phyloP scores from a whole-genome alignment of 495 filamentous ascomycete genomes.

The Lepidopterella palustris region DNA sequence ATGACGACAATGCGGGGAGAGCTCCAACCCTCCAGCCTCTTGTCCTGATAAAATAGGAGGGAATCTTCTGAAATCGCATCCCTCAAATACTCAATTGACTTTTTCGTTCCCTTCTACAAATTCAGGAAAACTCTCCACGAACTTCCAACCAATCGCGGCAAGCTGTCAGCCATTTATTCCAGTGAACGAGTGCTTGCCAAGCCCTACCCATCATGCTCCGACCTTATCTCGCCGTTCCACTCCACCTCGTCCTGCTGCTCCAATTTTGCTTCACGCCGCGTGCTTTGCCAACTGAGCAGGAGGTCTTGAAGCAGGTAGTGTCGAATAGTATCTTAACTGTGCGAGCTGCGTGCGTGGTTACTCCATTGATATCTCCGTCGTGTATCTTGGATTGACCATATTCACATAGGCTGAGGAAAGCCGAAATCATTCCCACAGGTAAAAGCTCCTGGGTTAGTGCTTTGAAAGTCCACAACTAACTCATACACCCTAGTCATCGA shows the following conservation, averaged over 20 bases:
- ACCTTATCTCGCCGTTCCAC: neutral
- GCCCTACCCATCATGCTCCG: neutral
- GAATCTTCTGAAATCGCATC: neutral
- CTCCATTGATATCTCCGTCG: neutral
- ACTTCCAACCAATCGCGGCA: neutral
- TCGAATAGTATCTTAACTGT: conserved; percentile 11
- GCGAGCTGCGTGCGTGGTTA: conserved; percentile 22
- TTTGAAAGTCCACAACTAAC: conserved; percentile 12
- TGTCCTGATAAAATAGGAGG: no score
- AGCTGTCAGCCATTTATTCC: neutral
- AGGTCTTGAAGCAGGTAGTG: neutral
- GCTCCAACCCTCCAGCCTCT: neutral
- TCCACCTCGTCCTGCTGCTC: conserved; percentile 6
- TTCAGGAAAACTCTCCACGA: neutral
- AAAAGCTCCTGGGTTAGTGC: conserved; percentile 9
- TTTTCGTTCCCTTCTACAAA: neutral
- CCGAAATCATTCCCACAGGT: conserved; percentile 57
- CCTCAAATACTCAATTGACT: neutral
- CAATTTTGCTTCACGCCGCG: neutral
- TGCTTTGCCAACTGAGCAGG: conserved; percentile 13
- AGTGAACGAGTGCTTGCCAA: neutral
- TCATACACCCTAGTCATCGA: conserved; percentile 48
- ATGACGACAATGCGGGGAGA: neutral
- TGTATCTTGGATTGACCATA: neutral
- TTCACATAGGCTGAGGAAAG: conserved; percentile 46